A percentile compares a stretch with the other conserved stretches of the same genome.
These are phyloP conservation scores for Cryptococcus floricola DNA, from an alignment of 1,284 basidiomycete species.

Conservation along the genomic window DNA sequence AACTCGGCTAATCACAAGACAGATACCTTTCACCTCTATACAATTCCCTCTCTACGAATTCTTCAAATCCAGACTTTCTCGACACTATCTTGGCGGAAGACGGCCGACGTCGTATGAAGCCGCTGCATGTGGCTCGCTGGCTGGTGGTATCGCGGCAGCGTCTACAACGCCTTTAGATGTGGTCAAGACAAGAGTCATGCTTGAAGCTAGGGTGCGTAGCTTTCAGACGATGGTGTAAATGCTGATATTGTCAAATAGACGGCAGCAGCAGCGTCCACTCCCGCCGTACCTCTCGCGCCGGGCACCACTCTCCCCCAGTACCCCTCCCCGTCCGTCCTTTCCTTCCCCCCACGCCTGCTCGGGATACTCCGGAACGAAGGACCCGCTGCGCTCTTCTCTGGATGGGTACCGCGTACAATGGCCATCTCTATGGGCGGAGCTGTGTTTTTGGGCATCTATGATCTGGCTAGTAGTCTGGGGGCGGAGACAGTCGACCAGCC, in stretches of 20 bases:
- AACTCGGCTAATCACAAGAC: not conserved
- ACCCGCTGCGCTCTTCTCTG: slow-evolving; percentile 70
- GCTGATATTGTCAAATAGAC: not conserved
- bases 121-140: slow-evolving; percentile 83
- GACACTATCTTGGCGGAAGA: slow-evolving; percentile 45
- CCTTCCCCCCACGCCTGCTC: slow-evolving; percentile 57
- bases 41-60: slow-evolving; percentile 96
- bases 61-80: slow-evolving; percentile 66
- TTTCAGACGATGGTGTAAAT: not conserved
- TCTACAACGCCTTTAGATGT: slow-evolving; percentile 94
- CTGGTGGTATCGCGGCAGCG: slow-evolving; percentile 85
- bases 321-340: slow-evolving; percentile 52
- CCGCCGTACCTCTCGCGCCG: slow-evolving; percentile 23
- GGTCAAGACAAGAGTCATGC: slow-evolving; percentile 95
- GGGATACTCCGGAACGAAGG: slow-evolving; percentile 75
- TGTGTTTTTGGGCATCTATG: slow-evolving; percentile 93
- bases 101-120: slow-evolving; percentile 76
- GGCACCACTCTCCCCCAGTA: slow-evolving; percentile 10
- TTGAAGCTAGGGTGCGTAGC: slow-evolving; percentile 67
- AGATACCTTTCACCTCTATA: slow-evolving; percentile 97
- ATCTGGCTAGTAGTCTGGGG: slow-evolving; percentile 50
- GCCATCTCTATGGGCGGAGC: slow-evolving; percentile 97
- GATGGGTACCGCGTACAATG: slow-evolving; percentile 82
- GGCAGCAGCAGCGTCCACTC: slow-evolving; percentile 3
- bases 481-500: not conserved